Evolutionary conservation across 2,329 filamentous ascomycete species (phyloP), one percentile per base, ranked within the genome.

Genomic region (Capronia epimyces): DNA sequence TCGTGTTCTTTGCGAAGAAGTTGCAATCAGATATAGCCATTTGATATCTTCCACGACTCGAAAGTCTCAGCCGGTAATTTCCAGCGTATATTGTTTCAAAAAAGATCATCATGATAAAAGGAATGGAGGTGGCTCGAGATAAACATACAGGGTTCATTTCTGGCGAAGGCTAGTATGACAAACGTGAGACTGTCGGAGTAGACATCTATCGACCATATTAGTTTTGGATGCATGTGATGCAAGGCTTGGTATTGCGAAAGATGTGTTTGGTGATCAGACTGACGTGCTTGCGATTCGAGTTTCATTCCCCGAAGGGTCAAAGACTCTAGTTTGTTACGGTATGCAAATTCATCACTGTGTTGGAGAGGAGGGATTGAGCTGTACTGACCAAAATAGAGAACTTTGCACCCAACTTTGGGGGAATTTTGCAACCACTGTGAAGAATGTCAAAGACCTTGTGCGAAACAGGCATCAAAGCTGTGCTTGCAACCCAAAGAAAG

Each of bases 41-140:
- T 84, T 82, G 71, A 77, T 89, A 77, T 88, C 87, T 76, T 86
- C 87, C 87, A 79, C 68, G 76, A 75, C 74, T 69, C 73, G 67
- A 73, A 70, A 75, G 75, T 77, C 79, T 94, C 86, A 82, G 88
- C 83, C 88, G 88, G 88, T 94, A 94, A 94, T 84, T 93, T 91
- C 87, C 87, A 90, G 89, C 87, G 77, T 86, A 82, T 80, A 80
- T 72, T 65, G 56, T 61, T 63, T 66, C 64, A 53, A 52, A 63
- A 67, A 68, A 66, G 77, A 78, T 85, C 84, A 88, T 84, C 80
- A 81, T 71, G 21, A 66, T 61, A 46, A 56, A 56, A 71, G 71
- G 44, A 27, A 25, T 13, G 47, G 56, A 53, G 60, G 43, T 58
- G 49, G 54, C 59, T 49, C 18, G 18, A 25, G 47, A 41, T 13